These are phyloP conservation scores for Leishmania arabica DNA, from an alignment of 208 protist genomes.

Conservation along the genomic window DNA sequence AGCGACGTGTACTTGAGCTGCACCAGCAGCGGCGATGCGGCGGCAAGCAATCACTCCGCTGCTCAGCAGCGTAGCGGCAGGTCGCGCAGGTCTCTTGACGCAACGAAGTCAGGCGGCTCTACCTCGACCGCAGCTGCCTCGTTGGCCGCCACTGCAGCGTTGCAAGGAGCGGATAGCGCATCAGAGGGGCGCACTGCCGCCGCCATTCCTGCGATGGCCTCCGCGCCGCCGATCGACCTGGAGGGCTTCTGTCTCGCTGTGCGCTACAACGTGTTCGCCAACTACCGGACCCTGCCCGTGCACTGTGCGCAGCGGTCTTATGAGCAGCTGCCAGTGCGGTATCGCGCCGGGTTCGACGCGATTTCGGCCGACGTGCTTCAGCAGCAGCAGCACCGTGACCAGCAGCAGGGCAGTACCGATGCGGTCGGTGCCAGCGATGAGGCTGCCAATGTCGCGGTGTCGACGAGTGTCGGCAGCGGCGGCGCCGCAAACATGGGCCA, in stretches of 20 bases:
- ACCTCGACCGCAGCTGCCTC: not conserved
- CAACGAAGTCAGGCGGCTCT: not conserved
- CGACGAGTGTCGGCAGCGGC: not conserved
- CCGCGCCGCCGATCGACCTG: conserved; percentile 2
- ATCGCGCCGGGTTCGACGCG: conserved; percentile 65
- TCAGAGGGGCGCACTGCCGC: conserved; percentile 1
- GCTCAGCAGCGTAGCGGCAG: not conserved
- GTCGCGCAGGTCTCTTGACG: not conserved
- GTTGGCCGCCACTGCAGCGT: not conserved
- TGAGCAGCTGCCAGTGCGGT: conserved; percentile 40
- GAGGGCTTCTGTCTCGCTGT: conserved; percentile 9
- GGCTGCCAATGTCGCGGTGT: not conserved
- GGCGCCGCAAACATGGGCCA: not conserved
- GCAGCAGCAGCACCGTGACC: conserved; percentile 11
- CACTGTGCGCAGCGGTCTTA: conserved; percentile 37
- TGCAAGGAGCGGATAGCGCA: not conserved
- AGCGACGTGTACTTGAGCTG: not conserved
- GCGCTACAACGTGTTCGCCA: conserved; percentile 53
- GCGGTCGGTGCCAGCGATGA: not conserved
- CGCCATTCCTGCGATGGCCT: not conserved
- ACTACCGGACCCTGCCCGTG: conserved; percentile 58
- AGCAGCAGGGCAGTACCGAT: not conserved
- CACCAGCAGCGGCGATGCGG: not conserved
- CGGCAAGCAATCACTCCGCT: not conserved
- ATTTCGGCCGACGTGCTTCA: conserved; percentile 33